phyloP scores from a whole-genome alignment of 2,329 filamentous ascomycete species.

The Alternaria solani region DNA sequence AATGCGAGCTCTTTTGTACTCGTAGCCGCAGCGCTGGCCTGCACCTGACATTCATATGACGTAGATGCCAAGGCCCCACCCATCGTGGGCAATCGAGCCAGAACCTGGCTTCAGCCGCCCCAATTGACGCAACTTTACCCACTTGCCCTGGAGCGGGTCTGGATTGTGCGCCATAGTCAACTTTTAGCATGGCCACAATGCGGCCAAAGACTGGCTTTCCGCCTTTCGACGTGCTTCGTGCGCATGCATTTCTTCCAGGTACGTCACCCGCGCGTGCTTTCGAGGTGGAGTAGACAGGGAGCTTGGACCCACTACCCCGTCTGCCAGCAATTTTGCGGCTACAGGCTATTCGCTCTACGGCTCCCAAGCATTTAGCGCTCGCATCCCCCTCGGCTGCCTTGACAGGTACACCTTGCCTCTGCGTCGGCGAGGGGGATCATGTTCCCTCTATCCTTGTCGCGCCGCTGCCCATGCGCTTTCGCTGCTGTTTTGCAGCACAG shows the following conservation, averaged over 20 bases:
- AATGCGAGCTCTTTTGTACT: constrained; percentile 46
- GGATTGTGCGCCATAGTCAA: constrained; percentile 20
- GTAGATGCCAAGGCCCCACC: constrained; percentile 30
- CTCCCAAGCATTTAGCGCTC: constrained; percentile 15
- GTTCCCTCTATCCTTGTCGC: constrained; percentile 10
- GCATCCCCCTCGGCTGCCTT: constrained; percentile 13
- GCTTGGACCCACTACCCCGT: constrained; percentile 17
- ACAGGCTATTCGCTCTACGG: constrained; percentile 1
- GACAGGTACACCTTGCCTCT: constrained; percentile 15
- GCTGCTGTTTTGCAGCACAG: constrained; percentile 1
- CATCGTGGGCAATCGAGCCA: constrained; percentile 15
- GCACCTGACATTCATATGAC: constrained; percentile 45
- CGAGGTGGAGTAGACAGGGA: constrained; percentile 9
- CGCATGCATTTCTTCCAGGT: constrained; percentile 15
- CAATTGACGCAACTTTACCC: constrained; percentile 23
- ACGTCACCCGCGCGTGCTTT: constrained; percentile 22
- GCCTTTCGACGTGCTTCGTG: constrained; percentile 10
- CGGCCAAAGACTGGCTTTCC: constrained; percentile 9
- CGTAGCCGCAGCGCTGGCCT: constrained; percentile 25
- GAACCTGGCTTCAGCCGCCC: constrained; percentile 32
- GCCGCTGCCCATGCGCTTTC: constrained; percentile 8
- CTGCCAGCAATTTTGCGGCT: constrained; percentile 12
- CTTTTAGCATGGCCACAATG: constrained; percentile 17
- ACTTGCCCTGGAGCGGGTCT: constrained; percentile 25
- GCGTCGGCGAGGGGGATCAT: not conserved